Conservation (phyloP, 73 alveolate species). For the Paramecium sexaurelia region DNA sequence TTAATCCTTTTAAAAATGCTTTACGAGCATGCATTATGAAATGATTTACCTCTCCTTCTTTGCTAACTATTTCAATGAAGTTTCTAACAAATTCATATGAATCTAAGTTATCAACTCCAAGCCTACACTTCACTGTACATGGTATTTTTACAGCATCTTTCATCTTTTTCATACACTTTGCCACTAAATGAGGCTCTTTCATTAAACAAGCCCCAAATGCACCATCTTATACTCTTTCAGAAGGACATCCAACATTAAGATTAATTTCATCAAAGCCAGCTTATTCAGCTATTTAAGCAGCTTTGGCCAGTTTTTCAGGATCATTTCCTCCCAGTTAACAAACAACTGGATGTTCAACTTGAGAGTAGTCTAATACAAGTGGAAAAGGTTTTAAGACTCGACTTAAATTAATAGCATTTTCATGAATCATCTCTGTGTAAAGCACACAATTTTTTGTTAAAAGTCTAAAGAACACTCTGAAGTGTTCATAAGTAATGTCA, state of each 20-base stretch:
- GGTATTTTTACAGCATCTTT: slow-evolving; percentile 76
- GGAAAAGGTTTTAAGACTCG: slow-evolving; percentile 32
- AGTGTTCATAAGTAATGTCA: slow-evolving; percentile 68
- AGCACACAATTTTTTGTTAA: slow-evolving; percentile 38
- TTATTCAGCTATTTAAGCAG: slow-evolving; percentile 82
- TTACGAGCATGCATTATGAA: slow-evolving; percentile 96
- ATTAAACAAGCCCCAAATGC: slow-evolving; percentile 96
- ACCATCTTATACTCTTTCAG: slow-evolving; percentile 88
- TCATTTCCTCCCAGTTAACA: slow-evolving; percentile 93
- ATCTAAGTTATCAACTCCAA: slow-evolving; percentile 95
- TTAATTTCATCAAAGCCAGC: slow-evolving; percentile 91
- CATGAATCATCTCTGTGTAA: slow-evolving; percentile 22
- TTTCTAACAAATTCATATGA: slow-evolving; percentile 83
- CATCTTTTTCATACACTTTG: slow-evolving; percentile 80
- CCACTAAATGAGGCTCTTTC: slow-evolving; percentile 93
- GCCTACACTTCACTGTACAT: slow-evolving; percentile 94
- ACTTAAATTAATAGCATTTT: slow-evolving; percentile 37
- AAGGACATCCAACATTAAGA: slow-evolving; percentile 98
- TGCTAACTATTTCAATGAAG: slow-evolving; percentile 81
- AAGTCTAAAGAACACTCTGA: slow-evolving; percentile 68
- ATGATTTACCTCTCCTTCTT: slow-evolving; percentile 82
- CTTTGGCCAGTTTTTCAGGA: slow-evolving; percentile 86
- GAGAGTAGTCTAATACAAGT: not conserved
- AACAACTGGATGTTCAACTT: slow-evolving; percentile 88
- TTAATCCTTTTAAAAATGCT: slow-evolving; percentile 89